phyloP scores from a whole-genome alignment of 2,329 filamentous ascomycete genomes.

The Claviceps paspali region DNA sequence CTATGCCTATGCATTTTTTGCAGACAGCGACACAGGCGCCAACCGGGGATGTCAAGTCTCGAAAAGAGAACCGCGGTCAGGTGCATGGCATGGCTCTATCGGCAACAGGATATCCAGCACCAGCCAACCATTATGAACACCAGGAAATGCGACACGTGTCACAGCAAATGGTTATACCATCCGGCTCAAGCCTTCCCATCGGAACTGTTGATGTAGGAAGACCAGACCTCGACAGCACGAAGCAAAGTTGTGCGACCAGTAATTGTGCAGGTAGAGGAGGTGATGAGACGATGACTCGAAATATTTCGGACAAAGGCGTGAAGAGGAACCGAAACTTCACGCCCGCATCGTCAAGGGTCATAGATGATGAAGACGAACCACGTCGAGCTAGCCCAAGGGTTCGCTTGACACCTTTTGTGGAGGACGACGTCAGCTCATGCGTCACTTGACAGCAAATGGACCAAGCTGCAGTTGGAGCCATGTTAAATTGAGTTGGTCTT shows the following conservation, averaged over 20 bases:
- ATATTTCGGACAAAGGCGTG: constrained; percentile 17
- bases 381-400: constrained; percentile 15
- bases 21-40: constrained; percentile 16
- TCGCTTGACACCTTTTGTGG: constrained; percentile 10
- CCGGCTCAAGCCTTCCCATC: constrained; percentile 9
- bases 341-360: constrained; percentile 27
- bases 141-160: constrained; percentile 25
- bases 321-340: constrained; percentile 34
- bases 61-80: constrained; percentile 26
- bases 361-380: constrained; percentile 33
- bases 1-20: constrained; percentile 22
- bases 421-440: neutral
- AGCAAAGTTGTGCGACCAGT: neutral
- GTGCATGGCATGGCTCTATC: constrained; percentile 4
- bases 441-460: neutral
- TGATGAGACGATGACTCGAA: neutral
- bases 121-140: constrained; percentile 10
- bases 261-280: neutral
- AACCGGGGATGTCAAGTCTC: constrained; percentile 24
- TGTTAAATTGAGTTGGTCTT: neutral
- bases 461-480: neutral
- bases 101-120: constrained; percentile 8
- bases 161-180: constrained; percentile 20
- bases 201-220: constrained; percentile 1
- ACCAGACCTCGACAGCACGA: neutral